A percentile compares a stretch with the other conserved stretches of the same genome.
These are phyloP conservation scores for Akanthomyces dipterigenus DNA, from an alignment of 2,329 filamentous ascomycete genomes.

Conservation along the genomic window DNA sequence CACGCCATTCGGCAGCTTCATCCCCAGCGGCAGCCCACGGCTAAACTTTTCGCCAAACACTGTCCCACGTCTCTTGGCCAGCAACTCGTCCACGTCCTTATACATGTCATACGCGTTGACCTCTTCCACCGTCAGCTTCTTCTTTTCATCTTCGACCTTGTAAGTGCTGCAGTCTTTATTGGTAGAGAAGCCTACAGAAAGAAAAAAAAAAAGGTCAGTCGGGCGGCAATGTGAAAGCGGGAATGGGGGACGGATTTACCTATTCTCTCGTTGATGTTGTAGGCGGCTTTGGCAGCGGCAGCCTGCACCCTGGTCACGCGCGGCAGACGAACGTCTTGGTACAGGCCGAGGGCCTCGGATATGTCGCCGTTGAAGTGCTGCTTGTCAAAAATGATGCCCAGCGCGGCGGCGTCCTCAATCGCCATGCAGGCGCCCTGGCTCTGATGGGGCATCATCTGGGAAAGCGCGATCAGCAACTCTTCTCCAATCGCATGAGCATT, in stretches of 20 bases:
- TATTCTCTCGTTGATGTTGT: slow-evolving; percentile 58
- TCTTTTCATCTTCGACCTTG: slow-evolving; percentile 54
- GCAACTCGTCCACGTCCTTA: slow-evolving; percentile 44
- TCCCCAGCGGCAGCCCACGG: slow-evolving; percentile 38
- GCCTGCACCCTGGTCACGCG: slow-evolving; percentile 50
- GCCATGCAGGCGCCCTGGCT: slow-evolving; percentile 64
- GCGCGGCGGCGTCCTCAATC: slow-evolving; percentile 57
- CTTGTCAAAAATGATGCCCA: slow-evolving; percentile 54
- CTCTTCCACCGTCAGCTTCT: slow-evolving; percentile 61
- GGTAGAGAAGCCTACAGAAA: slow-evolving; percentile 47
- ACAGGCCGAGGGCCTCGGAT: slow-evolving; percentile 39
- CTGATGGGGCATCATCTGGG: slow-evolving; percentile 62
- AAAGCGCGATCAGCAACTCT: not conserved
- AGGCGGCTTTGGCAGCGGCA: slow-evolving; percentile 49
- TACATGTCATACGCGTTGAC: slow-evolving; percentile 63
- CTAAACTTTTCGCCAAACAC: slow-evolving; percentile 32
- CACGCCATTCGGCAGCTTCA: slow-evolving; percentile 44
- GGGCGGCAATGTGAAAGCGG: too few relatives aligned
- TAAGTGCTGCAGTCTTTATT: slow-evolving; percentile 52
- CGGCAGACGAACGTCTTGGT: slow-evolving; percentile 47
- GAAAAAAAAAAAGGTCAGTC: too few relatives aligned
- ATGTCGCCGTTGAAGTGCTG: slow-evolving; percentile 41
- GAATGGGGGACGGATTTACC: too few relatives aligned
- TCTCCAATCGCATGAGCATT: too few relatives aligned
- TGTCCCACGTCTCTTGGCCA: slow-evolving; percentile 28